Base-by-base conservation (phyloP, 2,329 filamentous ascomycete genomes). In the Trichoderma citrinoviride region DNA sequence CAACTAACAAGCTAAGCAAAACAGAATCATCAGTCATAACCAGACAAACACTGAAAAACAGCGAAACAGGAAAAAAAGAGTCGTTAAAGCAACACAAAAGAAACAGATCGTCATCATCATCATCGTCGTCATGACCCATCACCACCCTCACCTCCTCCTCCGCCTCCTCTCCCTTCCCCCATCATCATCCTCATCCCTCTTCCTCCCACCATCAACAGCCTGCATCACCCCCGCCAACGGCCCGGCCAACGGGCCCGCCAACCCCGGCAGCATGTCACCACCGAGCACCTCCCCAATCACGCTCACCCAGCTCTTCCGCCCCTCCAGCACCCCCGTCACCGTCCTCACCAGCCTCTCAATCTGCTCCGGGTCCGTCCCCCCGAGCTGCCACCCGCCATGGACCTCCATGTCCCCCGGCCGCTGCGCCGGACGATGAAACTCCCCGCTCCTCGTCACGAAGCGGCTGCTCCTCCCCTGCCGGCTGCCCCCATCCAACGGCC, bases 351-450 rank as follows among this genome's bases (percentile, higher is more conserved):
- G 25, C 25, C 37, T 70, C 44, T 82, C 78, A 7, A 82, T 77
- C 40, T 73, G 70, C 60, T 78, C 77, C 0, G 70, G 68, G 25
- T 84, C 79, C 0, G 80, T 81, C 6, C 81, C 80, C 2, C 73
- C 76, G 0, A 83, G 73, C 25, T 78, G 77, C 82, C 82, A 84
- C 15, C 76, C 73, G 0, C 81, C 81, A 0, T 69, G 72, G 17
- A 81, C 70, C 14, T 78, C 70, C 71, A 73, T 76, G 7, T 76
- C 78, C 2, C 74, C 75, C 1, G 67, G 65, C n/a, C 67, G 63
- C 47, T 68, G 74, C 7, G 75, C 69, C 53, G 73, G 70, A 60
- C 78, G 79, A 40, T 77, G 75, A 65, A 84, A 83, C 0, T 79
- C 76, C 3, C 81, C 82, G 8, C 68, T 73, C 3, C 81, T 75